Percentiles rank a stretch among this genome's conserved stretches.
These are phyloP conservation scores for Phytomonas francai DNA, from an alignment of 208 protist genomes.

Conservation along the genomic window DNA sequence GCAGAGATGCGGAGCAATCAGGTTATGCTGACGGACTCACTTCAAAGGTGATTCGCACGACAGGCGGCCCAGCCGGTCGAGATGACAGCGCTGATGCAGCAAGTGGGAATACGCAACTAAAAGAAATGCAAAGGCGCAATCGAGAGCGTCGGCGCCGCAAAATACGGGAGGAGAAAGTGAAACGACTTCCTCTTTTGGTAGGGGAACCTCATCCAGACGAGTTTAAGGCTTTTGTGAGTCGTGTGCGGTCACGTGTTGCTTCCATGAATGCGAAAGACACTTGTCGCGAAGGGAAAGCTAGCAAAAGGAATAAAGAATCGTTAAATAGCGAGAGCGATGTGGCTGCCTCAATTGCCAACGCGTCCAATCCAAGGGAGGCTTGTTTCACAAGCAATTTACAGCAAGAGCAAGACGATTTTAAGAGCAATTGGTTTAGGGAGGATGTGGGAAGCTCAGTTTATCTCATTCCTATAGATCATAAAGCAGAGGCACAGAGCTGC, in stretches of 20 bases:
- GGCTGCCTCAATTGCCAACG: background rate
- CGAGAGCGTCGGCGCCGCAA: conserved; percentile 18
- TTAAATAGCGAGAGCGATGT: background rate
- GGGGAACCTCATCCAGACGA: conserved; percentile 31
- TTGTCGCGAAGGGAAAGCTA: background rate
- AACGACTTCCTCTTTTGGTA: conserved; percentile 35
- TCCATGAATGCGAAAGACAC: conserved; percentile 12
- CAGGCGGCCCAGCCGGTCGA: background rate
- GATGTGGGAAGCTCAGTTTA: conserved; percentile 27
- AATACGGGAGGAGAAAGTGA: background rate
- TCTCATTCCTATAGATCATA: conserved; percentile 15
- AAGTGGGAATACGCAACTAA: background rate
- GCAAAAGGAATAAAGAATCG: conserved; percentile 7
- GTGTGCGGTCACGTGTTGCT: conserved; percentile 16
- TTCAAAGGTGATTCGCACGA: background rate
- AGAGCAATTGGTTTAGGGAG: conserved; percentile 15
- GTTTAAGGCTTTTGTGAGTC: conserved; percentile 22
- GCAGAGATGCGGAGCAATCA: background rate
- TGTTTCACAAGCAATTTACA: background rate
- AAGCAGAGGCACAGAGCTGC: background rate
- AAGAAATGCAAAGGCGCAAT: conserved; percentile 9
- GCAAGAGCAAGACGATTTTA: conserved; percentile 1
- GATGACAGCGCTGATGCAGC: background rate
- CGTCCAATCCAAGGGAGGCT: background rate
- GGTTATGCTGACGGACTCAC: background rate